phyloP scores from a whole-genome alignment of 2,329 filamentous ascomycete genomes.

The Orbilia oligospora region DNA sequence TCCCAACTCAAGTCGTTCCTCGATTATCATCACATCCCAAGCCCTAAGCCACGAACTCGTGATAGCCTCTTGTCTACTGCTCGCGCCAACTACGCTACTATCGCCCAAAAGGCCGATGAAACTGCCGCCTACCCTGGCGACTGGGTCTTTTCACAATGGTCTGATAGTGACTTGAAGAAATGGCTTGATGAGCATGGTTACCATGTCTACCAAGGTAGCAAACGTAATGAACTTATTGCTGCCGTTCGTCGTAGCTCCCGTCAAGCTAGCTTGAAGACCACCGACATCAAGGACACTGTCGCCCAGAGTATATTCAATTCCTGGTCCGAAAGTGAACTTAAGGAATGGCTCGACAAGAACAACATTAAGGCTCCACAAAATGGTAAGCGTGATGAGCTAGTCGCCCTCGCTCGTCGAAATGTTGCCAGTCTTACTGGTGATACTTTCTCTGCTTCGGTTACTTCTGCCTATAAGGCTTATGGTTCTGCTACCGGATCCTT shows the following conservation, averaged over 20 bases:
- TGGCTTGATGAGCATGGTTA: slow-evolving; percentile 93
- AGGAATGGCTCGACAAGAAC: slow-evolving; percentile 94
- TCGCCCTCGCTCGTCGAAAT: slow-evolving; percentile 90
- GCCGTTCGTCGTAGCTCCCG: slow-evolving; percentile 91
- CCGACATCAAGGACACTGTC: slow-evolving; percentile 79
- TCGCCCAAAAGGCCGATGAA: slow-evolving; percentile 82
- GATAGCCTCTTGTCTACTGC: slow-evolving; percentile 84
- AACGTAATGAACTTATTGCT: slow-evolving; percentile 89
- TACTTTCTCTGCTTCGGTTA: slow-evolving; percentile 70
- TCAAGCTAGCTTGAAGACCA: slow-evolving; percentile 79
- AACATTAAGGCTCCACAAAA: slow-evolving; percentile 91
- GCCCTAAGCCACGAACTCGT: slow-evolving; percentile 87
- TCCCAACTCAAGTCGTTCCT: slow-evolving; percentile 94
- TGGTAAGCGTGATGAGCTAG: slow-evolving; percentile 88
- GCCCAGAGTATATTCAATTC: slow-evolving; percentile 88
- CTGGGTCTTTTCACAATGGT: slow-evolving; percentile 88
- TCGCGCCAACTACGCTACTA: slow-evolving; percentile 83
- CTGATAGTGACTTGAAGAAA: slow-evolving; percentile 70
- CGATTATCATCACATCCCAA: slow-evolving; percentile 87
- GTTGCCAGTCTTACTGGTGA: slow-evolving; percentile 80
- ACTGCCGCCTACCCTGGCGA: slow-evolving; percentile 89
- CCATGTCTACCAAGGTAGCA: slow-evolving; percentile 85
- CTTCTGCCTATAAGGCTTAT: slow-evolving; percentile 65
- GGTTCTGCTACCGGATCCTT: slow-evolving; percentile 67
- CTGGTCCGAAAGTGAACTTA: slow-evolving; percentile 91